These are phyloP conservation scores for Tetrapisispora phaffii DNA, from an alignment of 805 yeast genomes.

Conservation along the genomic window DNA sequence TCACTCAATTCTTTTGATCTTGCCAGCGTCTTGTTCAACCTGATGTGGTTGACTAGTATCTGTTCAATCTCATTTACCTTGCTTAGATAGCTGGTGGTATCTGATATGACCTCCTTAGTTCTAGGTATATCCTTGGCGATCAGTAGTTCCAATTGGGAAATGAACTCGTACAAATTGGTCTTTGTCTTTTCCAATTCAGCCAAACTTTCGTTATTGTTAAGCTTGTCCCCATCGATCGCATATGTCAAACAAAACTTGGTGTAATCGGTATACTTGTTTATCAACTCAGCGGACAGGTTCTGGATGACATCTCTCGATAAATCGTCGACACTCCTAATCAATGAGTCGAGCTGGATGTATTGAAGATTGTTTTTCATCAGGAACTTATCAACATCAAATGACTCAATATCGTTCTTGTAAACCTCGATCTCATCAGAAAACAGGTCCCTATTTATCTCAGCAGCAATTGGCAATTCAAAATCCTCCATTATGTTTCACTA, in stretches of 20 bases:
- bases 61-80: slow-evolving; percentile 17
- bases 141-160: slow-evolving; percentile 13
- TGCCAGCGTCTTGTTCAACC: slow-evolving; percentile 10
- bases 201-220: slow-evolving; percentile 14
- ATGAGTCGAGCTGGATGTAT: slow-evolving; percentile 23
- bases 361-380: slow-evolving; percentile 26
- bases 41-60: slow-evolving; percentile 12
- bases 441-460: slow-evolving; percentile 22
- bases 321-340: slow-evolving; percentile 18
- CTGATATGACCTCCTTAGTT: slow-evolving; percentile 18
- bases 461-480: slow-evolving; percentile 4
- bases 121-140: slow-evolving; percentile 14
- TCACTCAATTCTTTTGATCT: slow-evolving; percentile 18
- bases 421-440: slow-evolving; percentile 17
- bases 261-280: slow-evolving; percentile 20
- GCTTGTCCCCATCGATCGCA: not conserved
- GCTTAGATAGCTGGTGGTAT: slow-evolving; percentile 21
- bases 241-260: slow-evolving; percentile 20
- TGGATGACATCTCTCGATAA: slow-evolving; percentile 20
- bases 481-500: not conserved
- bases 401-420: slow-evolving; percentile 1
- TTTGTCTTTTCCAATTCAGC: slow-evolving; percentile 18
- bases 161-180: slow-evolving; percentile 18
- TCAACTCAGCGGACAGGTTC: slow-evolving; percentile 20
- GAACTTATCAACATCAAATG: slow-evolving; percentile 22